Conservation (phyloP, 2,329 filamentous ascomycete species). For the Colletotrichum sp. region DNA sequence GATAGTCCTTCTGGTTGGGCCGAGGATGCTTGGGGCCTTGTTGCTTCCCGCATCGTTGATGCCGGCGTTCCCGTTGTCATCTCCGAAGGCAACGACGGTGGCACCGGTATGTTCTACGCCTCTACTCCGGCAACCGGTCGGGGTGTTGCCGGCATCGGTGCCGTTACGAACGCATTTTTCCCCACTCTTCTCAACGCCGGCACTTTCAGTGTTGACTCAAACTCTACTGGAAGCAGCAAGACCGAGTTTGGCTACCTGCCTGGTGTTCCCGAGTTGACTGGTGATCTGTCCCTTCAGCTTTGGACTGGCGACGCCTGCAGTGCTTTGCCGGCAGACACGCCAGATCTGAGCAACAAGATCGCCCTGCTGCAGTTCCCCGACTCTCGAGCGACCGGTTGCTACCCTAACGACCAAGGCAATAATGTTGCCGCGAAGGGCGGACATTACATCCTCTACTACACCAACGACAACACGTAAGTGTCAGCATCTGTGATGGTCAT, state of each 20-base stretch:
- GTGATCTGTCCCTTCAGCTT: conserved; percentile 20
- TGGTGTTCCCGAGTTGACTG: neutral
- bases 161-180: conserved; percentile 25
- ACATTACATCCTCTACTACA: conserved; percentile 34
- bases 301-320: conserved; percentile 19
- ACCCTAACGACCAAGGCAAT: conserved; percentile 35
- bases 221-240: neutral
- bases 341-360: conserved; percentile 43
- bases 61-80: conserved; percentile 31
- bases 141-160: conserved; percentile 23
- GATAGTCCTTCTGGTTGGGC: conserved; percentile 27
- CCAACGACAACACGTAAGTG: conserved; percentile 26
- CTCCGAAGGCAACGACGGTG: conserved; percentile 31
- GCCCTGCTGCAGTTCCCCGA: conserved; percentile 39
- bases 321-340: conserved; percentile 34
- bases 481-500: neutral
- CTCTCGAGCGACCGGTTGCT: conserved; percentile 34
- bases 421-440: conserved; percentile 45
- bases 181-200: neutral
- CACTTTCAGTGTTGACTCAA: neutral
- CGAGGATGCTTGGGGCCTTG: conserved; percentile 29
- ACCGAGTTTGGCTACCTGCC: neutral
- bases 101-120: conserved; percentile 24
- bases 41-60: conserved; percentile 30
- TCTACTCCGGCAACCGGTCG: conserved; percentile 26